phyloP scores from a whole-genome alignment of 148 eudicot genomes.

The Rhododendron griersonianum region DNA sequence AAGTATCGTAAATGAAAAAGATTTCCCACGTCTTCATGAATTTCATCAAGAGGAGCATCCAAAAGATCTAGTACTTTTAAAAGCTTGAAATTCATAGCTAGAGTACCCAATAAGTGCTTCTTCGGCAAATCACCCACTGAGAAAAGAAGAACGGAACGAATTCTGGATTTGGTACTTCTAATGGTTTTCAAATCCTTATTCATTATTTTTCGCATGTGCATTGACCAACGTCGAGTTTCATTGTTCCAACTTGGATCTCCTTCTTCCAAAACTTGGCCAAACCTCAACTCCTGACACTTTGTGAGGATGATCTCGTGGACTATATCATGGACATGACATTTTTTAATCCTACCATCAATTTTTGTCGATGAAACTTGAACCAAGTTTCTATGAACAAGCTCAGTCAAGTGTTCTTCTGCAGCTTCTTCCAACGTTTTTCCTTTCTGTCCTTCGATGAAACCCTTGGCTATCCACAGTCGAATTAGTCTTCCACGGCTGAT shows the following conservation, averaged over 20 bases:
- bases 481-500: neutral
- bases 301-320: neutral
- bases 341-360: neutral
- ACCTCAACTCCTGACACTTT: neutral
- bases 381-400: neutral
- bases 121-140: neutral
- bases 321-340: neutral
- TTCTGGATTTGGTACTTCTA: neutral
- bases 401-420: neutral
- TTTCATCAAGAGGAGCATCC: too few species aligned
- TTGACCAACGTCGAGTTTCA: neutral
- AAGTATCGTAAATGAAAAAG: too few species aligned
- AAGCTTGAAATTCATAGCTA: neutral
- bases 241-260: neutral
- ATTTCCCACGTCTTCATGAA: too few species aligned
- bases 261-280: neutral
- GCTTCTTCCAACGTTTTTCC: neutral
- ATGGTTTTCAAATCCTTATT: neutral
- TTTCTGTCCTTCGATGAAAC: neutral
- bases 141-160: neutral
- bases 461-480: slow-evolving; percentile 3
- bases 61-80: too few species aligned
- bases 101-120: neutral
- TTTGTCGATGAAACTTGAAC: neutral
- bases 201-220: neutral